A percentile compares a stretch with the other conserved stretches of the same genome.
Evolutionary conservation across 2,329 filamentous ascomycete genomes (phyloP).

Genomic region (Tolypocladium nubicola): DNA sequence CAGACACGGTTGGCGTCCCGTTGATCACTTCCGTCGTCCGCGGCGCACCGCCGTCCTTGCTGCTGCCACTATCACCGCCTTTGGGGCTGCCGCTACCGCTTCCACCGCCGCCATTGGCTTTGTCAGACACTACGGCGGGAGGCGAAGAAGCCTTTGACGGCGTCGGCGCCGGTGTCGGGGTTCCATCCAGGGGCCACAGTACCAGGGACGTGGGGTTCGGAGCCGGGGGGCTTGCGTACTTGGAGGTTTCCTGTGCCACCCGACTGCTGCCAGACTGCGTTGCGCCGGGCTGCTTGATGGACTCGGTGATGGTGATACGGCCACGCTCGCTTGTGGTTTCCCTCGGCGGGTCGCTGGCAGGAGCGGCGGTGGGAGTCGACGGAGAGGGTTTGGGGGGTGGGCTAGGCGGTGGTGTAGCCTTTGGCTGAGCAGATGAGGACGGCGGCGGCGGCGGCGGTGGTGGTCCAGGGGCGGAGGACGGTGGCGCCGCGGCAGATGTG

Average conservation of each 20-base stretch:
- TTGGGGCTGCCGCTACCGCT: neutral
- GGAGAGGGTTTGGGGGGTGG: neutral
- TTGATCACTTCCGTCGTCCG: conserved; percentile 14
- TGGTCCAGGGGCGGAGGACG: conserved; percentile 1
- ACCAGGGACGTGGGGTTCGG: conserved; percentile 12
- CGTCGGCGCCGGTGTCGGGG: neutral
- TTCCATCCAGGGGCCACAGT: conserved; percentile 16
- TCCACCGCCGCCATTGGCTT: conserved; percentile 2
- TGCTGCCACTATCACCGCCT: neutral
- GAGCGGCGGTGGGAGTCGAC: neutral
- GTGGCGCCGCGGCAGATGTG: neutral
- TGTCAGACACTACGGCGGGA: neutral
- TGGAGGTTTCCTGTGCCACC: neutral
- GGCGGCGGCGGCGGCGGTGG: conserved; percentile 5
- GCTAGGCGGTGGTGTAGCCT: neutral
- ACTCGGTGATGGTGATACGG: conserved; percentile 14
- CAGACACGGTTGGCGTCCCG: conserved; percentile 23
- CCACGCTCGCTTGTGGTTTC: neutral
- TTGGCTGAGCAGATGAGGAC: neutral
- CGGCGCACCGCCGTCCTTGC: conserved; percentile 5
- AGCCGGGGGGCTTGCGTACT: neutral
- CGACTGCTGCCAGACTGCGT: neutral
- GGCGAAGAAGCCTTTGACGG: neutral
- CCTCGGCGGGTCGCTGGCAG: neutral
- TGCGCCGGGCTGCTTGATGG: conserved; percentile 13